Base-by-base conservation (phyloP, 371 early-diverging fungal genomes). In the Blakeslea trispora region DNA sequence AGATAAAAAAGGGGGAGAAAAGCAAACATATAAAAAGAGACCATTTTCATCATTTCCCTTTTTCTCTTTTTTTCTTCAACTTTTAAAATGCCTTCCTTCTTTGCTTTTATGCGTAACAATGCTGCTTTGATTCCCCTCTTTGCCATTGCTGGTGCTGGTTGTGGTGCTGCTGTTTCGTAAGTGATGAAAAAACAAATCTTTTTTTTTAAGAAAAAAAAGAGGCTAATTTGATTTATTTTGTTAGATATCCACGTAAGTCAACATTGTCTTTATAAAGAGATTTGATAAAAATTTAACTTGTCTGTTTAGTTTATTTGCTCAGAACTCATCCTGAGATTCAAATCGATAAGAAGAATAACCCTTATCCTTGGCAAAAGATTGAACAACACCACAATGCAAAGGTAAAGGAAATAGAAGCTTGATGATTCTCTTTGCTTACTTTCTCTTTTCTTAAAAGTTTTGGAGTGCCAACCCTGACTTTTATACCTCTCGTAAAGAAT, bases 261-360 rank as follows among this genome's bases (percentile, higher is more conserved):
- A 39, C 31, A 22, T 42, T 44, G 13, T 6, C 13, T 19, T 28
- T 31, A 19, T 24, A 22, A 52, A 45, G 54, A 21, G n/a, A n/a
- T n/a, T n/a, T n/a, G n/a, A n/a, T n/a, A n/a, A n/a, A 58, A 42
- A 32, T 11, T 11, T 45, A 13, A n/a, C 32, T 18, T 39, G 34
- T 53, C 7, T 46, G 39, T 22, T 1, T 56, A 77, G 72, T 74
- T 44, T 74, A 74, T 42, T 51, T 77, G 53, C 60, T 77, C 40
- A 61, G 58, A 46, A 77, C 72, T 14, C 78, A 77, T 58, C 78
- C 78, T 55, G 78, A 77, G 47, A 72, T 77, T 31, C 63, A 69
- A n/a, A 61, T 77, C 46, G 74, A 77, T 52, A 66, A 66, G 34
- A 70, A 72, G 58, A 75, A 74, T 43, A 74, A 74, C 58, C 77